phyloP scores from a whole-genome alignment of 75 land plant species.

The Chamaecyparis obtusa region DNA sequence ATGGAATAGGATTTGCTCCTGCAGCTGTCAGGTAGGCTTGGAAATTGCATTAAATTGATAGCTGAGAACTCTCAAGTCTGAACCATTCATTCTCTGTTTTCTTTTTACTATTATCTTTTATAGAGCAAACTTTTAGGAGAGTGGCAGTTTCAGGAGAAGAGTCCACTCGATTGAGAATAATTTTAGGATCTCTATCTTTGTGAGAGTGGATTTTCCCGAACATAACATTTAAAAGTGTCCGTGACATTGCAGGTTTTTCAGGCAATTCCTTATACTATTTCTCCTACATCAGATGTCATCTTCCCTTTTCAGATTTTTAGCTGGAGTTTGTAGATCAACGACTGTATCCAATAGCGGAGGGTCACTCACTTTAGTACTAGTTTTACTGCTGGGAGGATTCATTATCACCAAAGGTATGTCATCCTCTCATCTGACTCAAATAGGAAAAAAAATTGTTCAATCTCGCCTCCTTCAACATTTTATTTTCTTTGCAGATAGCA shows the following conservation, averaged over 20 bases:
- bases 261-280: slow-evolving; percentile 47
- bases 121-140: not conserved
- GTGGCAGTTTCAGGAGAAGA: no score
- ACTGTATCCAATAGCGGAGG: slow-evolving; percentile 61
- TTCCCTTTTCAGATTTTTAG: slow-evolving; percentile 56
- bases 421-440: not conserved
- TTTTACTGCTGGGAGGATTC: slow-evolving; percentile 51
- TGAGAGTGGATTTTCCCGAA: not conserved
- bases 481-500: slow-evolving; percentile 9
- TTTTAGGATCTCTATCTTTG: not conserved
- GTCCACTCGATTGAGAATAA: no score
- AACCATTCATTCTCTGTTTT: not conserved
- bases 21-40: slow-evolving; percentile 19
- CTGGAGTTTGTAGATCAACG: slow-evolving; percentile 49
- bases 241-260: slow-evolving; percentile 41
- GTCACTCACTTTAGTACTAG: slow-evolving; percentile 30
- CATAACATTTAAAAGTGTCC: not conserved
- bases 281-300: slow-evolving; percentile 65
- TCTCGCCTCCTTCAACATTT: not conserved
- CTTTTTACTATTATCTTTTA: not conserved
- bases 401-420: slow-evolving; percentile 46
- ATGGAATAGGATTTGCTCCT: slow-evolving; percentile 36
- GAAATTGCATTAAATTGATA: not conserved
- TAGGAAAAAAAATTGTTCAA: not conserved
- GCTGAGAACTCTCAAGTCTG: not conserved